phyloP scores from a whole-genome alignment of 148 eudicot genomes.

The Agrostemma githago region DNA sequence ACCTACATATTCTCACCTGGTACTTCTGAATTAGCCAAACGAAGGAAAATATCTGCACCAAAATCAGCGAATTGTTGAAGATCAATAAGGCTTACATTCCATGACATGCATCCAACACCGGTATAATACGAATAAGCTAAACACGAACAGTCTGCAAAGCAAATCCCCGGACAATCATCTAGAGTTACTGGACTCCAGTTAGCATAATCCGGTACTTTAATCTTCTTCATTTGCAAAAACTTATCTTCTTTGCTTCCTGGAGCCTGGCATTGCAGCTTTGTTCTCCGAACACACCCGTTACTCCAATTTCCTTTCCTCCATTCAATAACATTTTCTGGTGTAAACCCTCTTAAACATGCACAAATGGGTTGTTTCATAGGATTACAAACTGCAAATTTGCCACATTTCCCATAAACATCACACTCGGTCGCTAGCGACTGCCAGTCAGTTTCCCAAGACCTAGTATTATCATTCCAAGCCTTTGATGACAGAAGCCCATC shows the following conservation, averaged over 20 bases:
- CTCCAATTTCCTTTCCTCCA: constrained; percentile 50
- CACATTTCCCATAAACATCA: constrained; percentile 36
- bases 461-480: neutral
- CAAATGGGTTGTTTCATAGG: constrained; percentile 16
- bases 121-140: constrained; percentile 34
- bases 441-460: neutral
- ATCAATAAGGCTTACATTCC: constrained; percentile 38
- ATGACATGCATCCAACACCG: constrained; percentile 43
- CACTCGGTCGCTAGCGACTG: constrained; percentile 10
- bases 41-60: constrained; percentile 43
- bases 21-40: constrained; percentile 34
- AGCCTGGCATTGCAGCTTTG: constrained; percentile 28
- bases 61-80: constrained; percentile 24
- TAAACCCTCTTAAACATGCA: constrained; percentile 34
- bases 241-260: constrained; percentile 31
- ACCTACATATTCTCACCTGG: constrained; percentile 15
- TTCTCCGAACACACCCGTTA: constrained; percentile 47
- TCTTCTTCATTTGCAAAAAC: constrained; percentile 22
- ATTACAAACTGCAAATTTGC: constrained; percentile 30
- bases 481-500: neutral
- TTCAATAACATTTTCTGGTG: constrained; percentile 32
- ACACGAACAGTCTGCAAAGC: constrained; percentile 39
- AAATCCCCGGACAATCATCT: constrained; percentile 16
- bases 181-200: neutral
- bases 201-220: constrained; percentile 36